A percentile compares a stretch with the other conserved stretches of the same genome.
Evolutionary conservation across 495 filamentous ascomycete genomes (phyloP).

Genomic region (Aspergillus kassunensis): DNA sequence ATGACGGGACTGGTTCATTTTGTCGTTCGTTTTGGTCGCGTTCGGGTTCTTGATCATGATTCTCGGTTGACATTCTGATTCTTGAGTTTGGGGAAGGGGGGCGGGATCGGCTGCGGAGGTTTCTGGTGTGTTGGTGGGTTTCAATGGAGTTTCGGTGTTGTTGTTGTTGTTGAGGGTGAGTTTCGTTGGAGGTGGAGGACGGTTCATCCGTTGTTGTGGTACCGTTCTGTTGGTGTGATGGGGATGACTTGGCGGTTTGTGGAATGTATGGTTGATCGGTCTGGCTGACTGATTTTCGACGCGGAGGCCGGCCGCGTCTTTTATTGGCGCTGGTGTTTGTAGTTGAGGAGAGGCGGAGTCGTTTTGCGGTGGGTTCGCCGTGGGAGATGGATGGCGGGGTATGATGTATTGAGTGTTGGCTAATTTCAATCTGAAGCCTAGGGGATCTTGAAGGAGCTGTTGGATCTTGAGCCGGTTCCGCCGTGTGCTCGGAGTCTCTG

Average conservation of each 20-base stretch:
- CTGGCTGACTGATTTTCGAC: conserved; percentile 28
- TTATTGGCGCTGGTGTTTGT: conserved; percentile 10
- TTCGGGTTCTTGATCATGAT: not conserved
- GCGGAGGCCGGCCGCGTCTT: conserved; percentile 27
- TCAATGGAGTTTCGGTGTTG: conserved; percentile 1
- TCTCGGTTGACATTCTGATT: not conserved
- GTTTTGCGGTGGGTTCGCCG: conserved; percentile 27
- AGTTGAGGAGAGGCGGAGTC: conserved; percentile 26
- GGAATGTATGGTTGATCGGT: conserved; percentile 13
- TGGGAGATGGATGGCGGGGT: not conserved
- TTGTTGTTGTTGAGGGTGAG: too few relatives aligned
- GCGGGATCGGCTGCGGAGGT: conserved; percentile 18
- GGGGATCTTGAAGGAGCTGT: conserved; percentile 8
- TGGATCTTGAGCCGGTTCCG: conserved; percentile 1
- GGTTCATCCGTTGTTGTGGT: conserved; percentile 2
- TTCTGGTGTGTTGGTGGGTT: conserved; percentile 13
- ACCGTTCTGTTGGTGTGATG: conserved; percentile 18
- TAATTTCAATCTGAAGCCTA: conserved; percentile 17
- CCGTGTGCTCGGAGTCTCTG: not conserved
- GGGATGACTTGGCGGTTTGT: conserved; percentile 16
- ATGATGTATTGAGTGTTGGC: conserved; percentile 11
- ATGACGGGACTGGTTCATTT: too few relatives aligned
- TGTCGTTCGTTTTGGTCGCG: not conserved
- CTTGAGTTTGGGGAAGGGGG: conserved; percentile 8
- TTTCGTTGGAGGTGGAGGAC: conserved; percentile 15